These are phyloP conservation scores for Diaporthe sp. DNA, from an alignment of 2,329 filamentous ascomycete species.

Conservation along the genomic window DNA sequence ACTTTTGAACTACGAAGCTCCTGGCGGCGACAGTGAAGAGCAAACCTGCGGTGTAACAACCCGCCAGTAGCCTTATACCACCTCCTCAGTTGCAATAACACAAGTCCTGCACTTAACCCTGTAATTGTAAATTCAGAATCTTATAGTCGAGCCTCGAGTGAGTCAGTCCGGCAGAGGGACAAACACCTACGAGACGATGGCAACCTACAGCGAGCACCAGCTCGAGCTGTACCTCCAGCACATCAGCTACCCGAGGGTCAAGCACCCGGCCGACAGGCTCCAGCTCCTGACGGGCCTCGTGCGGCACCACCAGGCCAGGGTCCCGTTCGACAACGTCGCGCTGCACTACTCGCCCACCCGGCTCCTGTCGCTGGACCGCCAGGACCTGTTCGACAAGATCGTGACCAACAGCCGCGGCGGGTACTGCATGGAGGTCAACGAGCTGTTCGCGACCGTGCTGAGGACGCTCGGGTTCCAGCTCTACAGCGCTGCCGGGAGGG, in stretches of 20 bases:
- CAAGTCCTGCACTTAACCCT: neutral
- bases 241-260: slow-evolving; percentile 46
- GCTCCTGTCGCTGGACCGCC: slow-evolving; percentile 48
- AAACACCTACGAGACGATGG: neutral
- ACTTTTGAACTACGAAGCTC: neutral
- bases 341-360: slow-evolving; percentile 60
- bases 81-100: neutral
- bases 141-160: neutral
- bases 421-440: slow-evolving; percentile 66
- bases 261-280: slow-evolving; percentile 46
- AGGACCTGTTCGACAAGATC: slow-evolving; percentile 51
- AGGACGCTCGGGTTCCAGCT: slow-evolving; percentile 63
- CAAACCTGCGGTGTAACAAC: neutral
- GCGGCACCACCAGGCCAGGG: slow-evolving; percentile 59
- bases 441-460: slow-evolving; percentile 61
- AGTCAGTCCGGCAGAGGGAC: no score
- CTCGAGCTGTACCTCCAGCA: slow-evolving; percentile 49
- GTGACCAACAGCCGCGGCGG: slow-evolving; percentile 61
- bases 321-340: slow-evolving; percentile 68
- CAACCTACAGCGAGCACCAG: slow-evolving; percentile 47
- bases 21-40: neutral
- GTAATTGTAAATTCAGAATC: neutral
- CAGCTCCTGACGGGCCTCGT: slow-evolving; percentile 50
- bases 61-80: neutral
- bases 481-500: slow-evolving; percentile 64